Evolutionary conservation across 768 basidiomycete genomes (phyloP).

Genomic region (Amanita polypyramis): DNA sequence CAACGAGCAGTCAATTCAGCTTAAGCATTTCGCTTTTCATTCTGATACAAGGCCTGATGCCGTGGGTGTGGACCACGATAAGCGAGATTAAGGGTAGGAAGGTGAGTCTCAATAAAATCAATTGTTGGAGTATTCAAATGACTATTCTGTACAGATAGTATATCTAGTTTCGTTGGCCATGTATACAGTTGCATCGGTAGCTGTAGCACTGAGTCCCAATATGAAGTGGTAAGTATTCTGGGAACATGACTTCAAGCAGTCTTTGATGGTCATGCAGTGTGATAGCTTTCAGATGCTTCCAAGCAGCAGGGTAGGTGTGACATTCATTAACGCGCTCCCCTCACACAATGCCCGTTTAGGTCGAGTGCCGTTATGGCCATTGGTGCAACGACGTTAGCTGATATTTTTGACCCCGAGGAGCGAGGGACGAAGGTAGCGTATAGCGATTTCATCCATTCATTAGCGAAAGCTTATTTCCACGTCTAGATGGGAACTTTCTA

Average conservation of each 20-base stretch:
- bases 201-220: conserved; percentile 43
- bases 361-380: conserved; percentile 60
- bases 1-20: conserved; percentile 53
- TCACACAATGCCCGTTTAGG: conserved; percentile 21
- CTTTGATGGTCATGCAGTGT: conserved; percentile 24
- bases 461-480: background rate
- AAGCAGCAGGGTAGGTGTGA: conserved; percentile 34
- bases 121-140: background rate
- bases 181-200: conserved; percentile 43
- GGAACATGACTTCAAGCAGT: background rate
- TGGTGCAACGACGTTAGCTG: conserved; percentile 70
- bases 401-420: conserved; percentile 66
- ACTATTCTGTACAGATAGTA: conserved; percentile 26
- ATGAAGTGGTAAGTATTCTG: conserved; percentile 32
- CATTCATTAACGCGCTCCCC: background rate
- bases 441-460: background rate
- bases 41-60: conserved; percentile 56
- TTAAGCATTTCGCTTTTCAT: conserved; percentile 66
- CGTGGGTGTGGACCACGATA: conserved; percentile 56
- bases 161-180: conserved; percentile 42
- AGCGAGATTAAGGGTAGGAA: conserved; percentile 73
- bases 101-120: conserved; percentile 22
- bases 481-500: conserved; percentile 68
- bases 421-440: conserved; percentile 47
- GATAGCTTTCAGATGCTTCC: conserved; percentile 60